Evolutionary conservation across 768 basidiomycete genomes (phyloP).

Genomic region (Boletus vinaceobasis): DNA sequence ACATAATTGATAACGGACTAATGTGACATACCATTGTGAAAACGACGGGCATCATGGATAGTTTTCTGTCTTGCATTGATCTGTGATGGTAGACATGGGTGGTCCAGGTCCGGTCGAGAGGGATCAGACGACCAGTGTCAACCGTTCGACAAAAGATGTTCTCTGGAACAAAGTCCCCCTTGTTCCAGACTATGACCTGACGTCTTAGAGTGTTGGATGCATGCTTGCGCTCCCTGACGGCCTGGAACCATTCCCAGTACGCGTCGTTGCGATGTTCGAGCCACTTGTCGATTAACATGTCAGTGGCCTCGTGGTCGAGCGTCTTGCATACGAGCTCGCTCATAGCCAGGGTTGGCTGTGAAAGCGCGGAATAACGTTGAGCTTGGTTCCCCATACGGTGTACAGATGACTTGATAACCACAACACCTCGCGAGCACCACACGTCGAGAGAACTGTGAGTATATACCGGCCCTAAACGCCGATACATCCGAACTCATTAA

Average conservation of each 20-base stretch:
- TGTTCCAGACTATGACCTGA: conserved; percentile 48
- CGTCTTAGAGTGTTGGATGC: conserved; percentile 50
- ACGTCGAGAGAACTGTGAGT: background rate
- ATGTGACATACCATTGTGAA: conserved; percentile 64
- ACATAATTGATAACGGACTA: background rate
- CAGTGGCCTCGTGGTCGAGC: conserved; percentile 70
- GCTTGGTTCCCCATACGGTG: conserved; percentile 19
- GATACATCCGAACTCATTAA: background rate
- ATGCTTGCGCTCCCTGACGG: conserved; percentile 64
- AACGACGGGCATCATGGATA: conserved; percentile 77
- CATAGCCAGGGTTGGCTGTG: conserved; percentile 66
- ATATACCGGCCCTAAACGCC: conserved; percentile 27
- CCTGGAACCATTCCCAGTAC: conserved; percentile 75
- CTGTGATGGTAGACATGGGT: conserved; percentile 78
- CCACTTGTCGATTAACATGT: conserved; percentile 82
- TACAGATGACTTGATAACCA: conserved; percentile 13
- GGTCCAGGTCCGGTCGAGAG: conserved; percentile 78
- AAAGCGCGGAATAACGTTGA: conserved; percentile 57
- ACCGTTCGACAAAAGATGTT: conserved; percentile 78
- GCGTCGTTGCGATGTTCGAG: conserved; percentile 74
- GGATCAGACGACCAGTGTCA: conserved; percentile 73
- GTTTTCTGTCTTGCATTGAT: conserved; percentile 67
- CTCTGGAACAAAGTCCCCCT: conserved; percentile 75
- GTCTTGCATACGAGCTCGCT: conserved; percentile 78
- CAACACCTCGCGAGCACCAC: background rate